Percentiles rank a stretch among this genome's conserved stretches.
These are phyloP conservation scores for Suillus alpinus DNA, from an alignment of 768 basidiomycete genomes.

Conservation along the genomic window DNA sequence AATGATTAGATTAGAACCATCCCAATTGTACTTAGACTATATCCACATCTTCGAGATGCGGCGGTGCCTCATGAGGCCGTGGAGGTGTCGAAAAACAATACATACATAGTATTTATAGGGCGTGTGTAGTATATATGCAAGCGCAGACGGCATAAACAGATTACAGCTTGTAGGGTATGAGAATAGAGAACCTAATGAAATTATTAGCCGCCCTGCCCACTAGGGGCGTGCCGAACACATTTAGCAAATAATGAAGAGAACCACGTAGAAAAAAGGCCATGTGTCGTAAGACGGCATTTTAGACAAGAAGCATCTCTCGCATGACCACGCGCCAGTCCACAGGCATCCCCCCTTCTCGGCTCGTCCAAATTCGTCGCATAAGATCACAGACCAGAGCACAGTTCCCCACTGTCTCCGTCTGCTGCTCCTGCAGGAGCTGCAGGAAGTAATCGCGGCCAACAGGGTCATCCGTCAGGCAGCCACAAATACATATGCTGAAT, in stretches of 20 bases:
- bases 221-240: background rate
- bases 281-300: background rate
- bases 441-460: constrained; percentile 42
- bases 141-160: background rate
- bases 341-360: constrained; percentile 33
- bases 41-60: too few relatives aligned
- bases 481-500: constrained; percentile 73
- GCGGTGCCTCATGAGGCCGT: background rate
- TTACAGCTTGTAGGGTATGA: background rate
- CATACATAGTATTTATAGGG: background rate
- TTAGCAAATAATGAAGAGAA: background rate
- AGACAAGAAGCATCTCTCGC: constrained; percentile 61
- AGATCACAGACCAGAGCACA: constrained; percentile 51
- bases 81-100: background rate
- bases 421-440: constrained; percentile 48
- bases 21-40: too few relatives aligned
- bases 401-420: constrained; percentile 60
- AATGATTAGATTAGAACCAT: background rate
- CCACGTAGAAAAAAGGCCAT: too few relatives aligned
- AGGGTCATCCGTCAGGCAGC: constrained; percentile 58
- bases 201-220: background rate
- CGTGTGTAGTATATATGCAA: background rate
- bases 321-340: constrained; percentile 66
- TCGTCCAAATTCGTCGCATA: constrained; percentile 58
- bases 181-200: background rate